phyloP scores from a whole-genome alignment of 495 filamentous ascomycete species.

The Daldinia caldariorum region DNA sequence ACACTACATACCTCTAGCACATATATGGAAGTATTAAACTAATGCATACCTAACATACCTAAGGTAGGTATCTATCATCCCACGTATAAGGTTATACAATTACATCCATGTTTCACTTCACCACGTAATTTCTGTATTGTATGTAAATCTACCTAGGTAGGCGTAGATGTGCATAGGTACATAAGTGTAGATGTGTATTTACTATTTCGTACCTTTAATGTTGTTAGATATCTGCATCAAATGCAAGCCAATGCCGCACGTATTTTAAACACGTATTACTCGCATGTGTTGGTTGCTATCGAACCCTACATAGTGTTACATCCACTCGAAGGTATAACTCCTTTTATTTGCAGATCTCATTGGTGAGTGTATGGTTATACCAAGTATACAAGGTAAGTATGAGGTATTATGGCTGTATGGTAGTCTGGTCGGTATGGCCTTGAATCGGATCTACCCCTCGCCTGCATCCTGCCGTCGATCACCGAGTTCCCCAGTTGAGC shows the following conservation, averaged over 20 bases:
- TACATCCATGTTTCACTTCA: background rate
- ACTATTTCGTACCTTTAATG: background rate
- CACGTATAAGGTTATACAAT: slow-evolving; percentile 2
- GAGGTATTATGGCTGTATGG: too few species aligned
- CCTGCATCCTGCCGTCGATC: slow-evolving; percentile 38
- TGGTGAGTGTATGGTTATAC: slow-evolving; percentile 10
- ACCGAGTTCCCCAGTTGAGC: slow-evolving; percentile 29
- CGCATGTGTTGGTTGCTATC: slow-evolving; percentile 32
- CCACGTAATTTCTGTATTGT: background rate
- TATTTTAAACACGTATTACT: slow-evolving; percentile 23
- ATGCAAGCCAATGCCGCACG: slow-evolving; percentile 2
- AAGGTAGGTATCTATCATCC: background rate
- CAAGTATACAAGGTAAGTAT: background rate
- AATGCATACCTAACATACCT: background rate
- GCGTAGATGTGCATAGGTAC: background rate
- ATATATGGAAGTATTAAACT: background rate
- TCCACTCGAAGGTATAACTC: slow-evolving; percentile 24
- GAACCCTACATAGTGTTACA: slow-evolving; percentile 13
- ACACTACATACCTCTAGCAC: too few species aligned
- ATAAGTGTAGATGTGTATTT: background rate
- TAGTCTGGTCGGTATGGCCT: slow-evolving; percentile 15
- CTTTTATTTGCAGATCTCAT: slow-evolving; percentile 18
- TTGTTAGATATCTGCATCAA: slow-evolving; percentile 1
- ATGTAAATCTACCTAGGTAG: slow-evolving; percentile 3
- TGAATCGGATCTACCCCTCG: slow-evolving; percentile 42